A percentile compares a stretch with the other conserved stretches of the same genome.
Evolutionary conservation across 106 monocot genomes (phyloP).

Genomic region (Ottelia alismoides): DNA sequence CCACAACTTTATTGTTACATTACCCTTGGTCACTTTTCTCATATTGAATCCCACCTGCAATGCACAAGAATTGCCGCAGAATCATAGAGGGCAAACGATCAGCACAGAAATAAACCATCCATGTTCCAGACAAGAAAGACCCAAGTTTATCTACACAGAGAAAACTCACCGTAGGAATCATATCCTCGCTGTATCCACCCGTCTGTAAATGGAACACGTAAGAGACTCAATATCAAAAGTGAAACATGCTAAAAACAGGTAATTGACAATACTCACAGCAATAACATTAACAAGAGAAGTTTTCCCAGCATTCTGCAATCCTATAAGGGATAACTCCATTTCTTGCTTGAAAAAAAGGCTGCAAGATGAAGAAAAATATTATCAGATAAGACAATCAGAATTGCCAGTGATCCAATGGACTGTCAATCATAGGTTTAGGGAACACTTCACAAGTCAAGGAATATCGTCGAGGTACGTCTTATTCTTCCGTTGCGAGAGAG

Average conservation of each 20-base stretch:
- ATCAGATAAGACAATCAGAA: neutral
- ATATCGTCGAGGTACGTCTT: too few species aligned
- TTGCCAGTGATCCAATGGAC: too few species aligned
- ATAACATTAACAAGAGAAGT: constrained; percentile 96
- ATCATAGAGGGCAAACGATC: too few species aligned
- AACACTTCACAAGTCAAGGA: too few species aligned
- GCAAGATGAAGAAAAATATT: constrained; percentile 3
- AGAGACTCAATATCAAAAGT: neutral
- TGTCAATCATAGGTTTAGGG: too few species aligned
- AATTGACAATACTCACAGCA: constrained; percentile 41
- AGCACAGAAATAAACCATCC: too few species aligned
- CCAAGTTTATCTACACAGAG: too few species aligned
- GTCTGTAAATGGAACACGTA: constrained; percentile 38
- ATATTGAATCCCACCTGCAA: constrained; percentile 90
- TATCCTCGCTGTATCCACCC: constrained; percentile 94
- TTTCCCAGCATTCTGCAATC: constrained; percentile 97
- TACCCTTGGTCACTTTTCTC: constrained; percentile 94
- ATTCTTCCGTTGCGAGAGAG: too few species aligned
- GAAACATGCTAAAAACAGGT: constrained; percentile 1
- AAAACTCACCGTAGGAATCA: constrained; percentile 98
- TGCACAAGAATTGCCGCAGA: neutral
- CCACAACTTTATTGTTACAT: constrained; percentile 97
- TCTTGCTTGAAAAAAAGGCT: constrained; percentile 99
- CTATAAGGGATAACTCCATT: constrained; percentile 94
- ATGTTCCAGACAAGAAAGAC: too few species aligned